A percentile compares a stretch with the other conserved stretches of the same genome.
Evolutionary conservation across 78 protist species (phyloP).

Genomic region (Dictyostelium discoideum): dicty_2.7 NC_007089.4:392001-392500

Average conservation of each 20-base stretch:
- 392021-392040: constrained; percentile 57
- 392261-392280: not conserved
- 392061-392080: constrained; percentile 11
- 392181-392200: not conserved
- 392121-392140: constrained; percentile 68
- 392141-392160: constrained; percentile 18
- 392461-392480: no score
- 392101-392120: constrained; percentile 4
- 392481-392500: not conserved
- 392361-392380: no score
- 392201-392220: not conserved
- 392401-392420: not conserved
- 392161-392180: not conserved
- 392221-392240: not conserved
- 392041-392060: constrained; percentile 68
- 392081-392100: not conserved
- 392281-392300: not conserved
- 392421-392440: no score
- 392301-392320: not conserved
- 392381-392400: no score
- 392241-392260: not conserved
- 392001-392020: constrained; percentile 42
- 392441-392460: no score
- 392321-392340: not conserved
- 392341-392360: no score